Conservation (phyloP, 2,329 filamentous ascomycete genomes). For the Xylariaceae sp. region DNA sequence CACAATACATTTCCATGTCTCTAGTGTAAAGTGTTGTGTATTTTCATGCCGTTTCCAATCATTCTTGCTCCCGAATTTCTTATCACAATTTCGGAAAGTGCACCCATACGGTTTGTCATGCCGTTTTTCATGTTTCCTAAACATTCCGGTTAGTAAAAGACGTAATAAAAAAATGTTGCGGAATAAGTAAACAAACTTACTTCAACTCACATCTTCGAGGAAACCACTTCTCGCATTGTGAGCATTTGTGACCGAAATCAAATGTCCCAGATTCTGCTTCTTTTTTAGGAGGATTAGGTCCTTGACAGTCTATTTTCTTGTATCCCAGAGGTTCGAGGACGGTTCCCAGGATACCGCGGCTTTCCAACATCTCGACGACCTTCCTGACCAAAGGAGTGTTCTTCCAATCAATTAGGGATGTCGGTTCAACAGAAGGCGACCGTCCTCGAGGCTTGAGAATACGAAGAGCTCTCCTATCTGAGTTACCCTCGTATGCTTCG, state of each 20-base stretch:
- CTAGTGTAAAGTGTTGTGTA: conserved; percentile 67
- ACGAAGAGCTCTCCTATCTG: too few species aligned
- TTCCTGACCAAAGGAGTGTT: conserved; percentile 15
- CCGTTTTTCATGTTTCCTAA: conserved; percentile 78
- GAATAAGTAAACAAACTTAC: conserved; percentile 35
- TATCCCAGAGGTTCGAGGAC: conserved; percentile 23
- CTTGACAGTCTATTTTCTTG: conserved; percentile 18
- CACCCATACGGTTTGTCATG: conserved; percentile 80
- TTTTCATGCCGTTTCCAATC: conserved; percentile 93
- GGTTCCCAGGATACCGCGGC: too few species aligned
- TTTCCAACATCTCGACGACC: conserved; percentile 24
- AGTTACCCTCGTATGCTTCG: too few species aligned
- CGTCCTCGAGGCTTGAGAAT: too few species aligned
- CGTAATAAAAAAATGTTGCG: neutral
- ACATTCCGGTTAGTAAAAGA: conserved; percentile 21
- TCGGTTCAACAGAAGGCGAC: too few species aligned
- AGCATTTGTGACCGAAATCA: conserved; percentile 31
- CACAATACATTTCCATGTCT: conserved; percentile 67
- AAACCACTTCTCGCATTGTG: conserved; percentile 44
- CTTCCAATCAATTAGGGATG: too few species aligned
- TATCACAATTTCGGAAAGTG: conserved; percentile 65
- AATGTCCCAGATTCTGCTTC: conserved; percentile 13
- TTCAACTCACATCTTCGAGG: conserved; percentile 53
- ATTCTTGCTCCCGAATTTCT: conserved; percentile 84
- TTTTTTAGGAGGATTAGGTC: conserved; percentile 10